phyloP scores from a whole-genome alignment of 208 protist genomes.

The Tritrichomonas foetus region DNA sequence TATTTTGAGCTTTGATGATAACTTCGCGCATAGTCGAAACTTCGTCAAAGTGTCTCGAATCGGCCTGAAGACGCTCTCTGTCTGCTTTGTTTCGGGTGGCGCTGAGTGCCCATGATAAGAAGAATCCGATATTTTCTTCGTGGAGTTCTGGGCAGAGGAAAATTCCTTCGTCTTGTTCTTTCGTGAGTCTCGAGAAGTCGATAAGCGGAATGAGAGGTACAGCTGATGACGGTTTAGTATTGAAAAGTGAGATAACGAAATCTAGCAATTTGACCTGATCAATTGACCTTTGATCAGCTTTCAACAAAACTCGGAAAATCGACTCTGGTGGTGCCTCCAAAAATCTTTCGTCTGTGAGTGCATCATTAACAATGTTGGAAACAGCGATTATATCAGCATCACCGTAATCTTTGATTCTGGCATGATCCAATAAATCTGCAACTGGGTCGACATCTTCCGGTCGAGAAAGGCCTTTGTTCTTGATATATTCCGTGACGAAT shows the following conservation, averaged over 20 bases:
- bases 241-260: background rate
- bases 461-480: background rate
- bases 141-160: background rate
- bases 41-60: too few relatives aligned
- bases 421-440: background rate
- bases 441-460: background rate
- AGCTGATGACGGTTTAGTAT: background rate
- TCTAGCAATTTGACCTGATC: background rate
- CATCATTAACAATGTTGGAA: background rate
- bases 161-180: constrained; percentile 1
- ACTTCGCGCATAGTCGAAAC: too few relatives aligned
- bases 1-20: too few relatives aligned
- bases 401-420: background rate
- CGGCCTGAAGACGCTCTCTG: too few relatives aligned
- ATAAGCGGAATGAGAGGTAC: background rate
- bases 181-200: background rate
- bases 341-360: background rate
- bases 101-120: background rate
- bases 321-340: background rate
- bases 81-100: background rate
- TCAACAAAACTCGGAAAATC: background rate
- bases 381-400: background rate
- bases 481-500: background rate
- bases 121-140: background rate
- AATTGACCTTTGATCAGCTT: background rate